Conservation (phyloP, 371 early-diverging fungal species). For the Circinella umbellata region DNA sequence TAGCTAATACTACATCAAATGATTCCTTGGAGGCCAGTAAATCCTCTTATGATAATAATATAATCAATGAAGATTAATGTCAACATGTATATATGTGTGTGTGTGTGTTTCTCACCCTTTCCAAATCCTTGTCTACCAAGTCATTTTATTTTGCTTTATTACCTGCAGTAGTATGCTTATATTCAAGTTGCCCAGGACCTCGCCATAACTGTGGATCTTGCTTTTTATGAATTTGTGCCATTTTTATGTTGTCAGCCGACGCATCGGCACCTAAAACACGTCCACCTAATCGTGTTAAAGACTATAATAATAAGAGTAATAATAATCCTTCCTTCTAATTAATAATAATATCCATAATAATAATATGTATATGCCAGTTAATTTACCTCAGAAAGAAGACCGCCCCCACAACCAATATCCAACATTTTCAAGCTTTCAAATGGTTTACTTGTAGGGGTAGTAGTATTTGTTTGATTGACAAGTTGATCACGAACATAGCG, state of each 20-base stretch:
- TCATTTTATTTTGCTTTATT: conserved; percentile 16
- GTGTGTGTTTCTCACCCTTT: no score
- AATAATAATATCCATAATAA: conserved; percentile 19
- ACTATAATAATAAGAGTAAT: conserved; percentile 23
- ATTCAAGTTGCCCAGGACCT: conserved; percentile 64
- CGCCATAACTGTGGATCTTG: conserved; percentile 66
- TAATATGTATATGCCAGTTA: neutral
- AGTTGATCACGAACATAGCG: conserved; percentile 76
- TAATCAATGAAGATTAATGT: no score
- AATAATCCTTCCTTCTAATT: neutral
- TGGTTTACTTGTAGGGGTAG: conserved; percentile 29
- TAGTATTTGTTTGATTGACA: neutral
- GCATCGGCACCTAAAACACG: conserved; percentile 89
- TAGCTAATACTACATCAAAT: conserved; percentile 85
- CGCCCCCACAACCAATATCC: conserved; percentile 98
- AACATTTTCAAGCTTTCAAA: conserved; percentile 70
- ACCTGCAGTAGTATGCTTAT: conserved; percentile 76
- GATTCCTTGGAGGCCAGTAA: conserved; percentile 54
- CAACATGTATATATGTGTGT: no score
- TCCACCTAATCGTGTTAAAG: conserved; percentile 85
- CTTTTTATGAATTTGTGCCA: conserved; percentile 77
- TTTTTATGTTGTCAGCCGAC: conserved; percentile 76
- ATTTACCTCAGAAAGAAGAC: conserved; percentile 84
- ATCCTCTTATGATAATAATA: conserved; percentile 48
- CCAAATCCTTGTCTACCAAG: no score